These are phyloP conservation scores for Aspergillus sp. DNA, from an alignment of 2,329 filamentous ascomycete species.

Conservation along the genomic window DNA sequence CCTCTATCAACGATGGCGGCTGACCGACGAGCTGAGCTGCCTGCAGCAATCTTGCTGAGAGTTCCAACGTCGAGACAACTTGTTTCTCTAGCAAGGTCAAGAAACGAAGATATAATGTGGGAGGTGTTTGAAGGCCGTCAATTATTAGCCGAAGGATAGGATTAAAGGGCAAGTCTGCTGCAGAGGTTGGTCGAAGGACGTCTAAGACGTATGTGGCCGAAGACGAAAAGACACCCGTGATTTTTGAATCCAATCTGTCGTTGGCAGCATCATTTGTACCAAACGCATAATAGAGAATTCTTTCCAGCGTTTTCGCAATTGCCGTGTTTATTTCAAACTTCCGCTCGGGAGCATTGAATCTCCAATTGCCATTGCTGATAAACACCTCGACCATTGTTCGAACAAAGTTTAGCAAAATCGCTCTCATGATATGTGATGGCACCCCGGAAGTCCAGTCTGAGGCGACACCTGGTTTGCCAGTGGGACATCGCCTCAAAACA, in stretches of 20 bases:
- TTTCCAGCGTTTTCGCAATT: conserved; percentile 69
- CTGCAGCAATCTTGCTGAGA: conserved; percentile 70
- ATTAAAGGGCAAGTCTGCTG: conserved; percentile 71
- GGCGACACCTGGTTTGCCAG: conserved; percentile 30
- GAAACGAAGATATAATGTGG: conserved; percentile 62
- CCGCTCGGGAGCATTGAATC: conserved; percentile 68
- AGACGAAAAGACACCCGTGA: conserved; percentile 65
- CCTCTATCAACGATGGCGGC: conserved; percentile 67
- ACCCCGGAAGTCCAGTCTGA: conserved; percentile 65
- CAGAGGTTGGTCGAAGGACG: conserved; percentile 70
- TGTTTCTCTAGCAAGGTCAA: conserved; percentile 60
- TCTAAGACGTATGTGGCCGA: conserved; percentile 75
- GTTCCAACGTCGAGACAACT: conserved; percentile 62
- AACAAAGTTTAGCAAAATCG: conserved; percentile 70
- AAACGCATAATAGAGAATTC: conserved; percentile 70
- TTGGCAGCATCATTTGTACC: conserved; percentile 66
- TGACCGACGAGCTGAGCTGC: conserved; percentile 65
- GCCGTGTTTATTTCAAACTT: conserved; percentile 67
- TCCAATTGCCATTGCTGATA: conserved; percentile 84
- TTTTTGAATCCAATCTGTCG: conserved; percentile 46
- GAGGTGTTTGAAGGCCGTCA: conserved; percentile 59
- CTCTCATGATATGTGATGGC: conserved; percentile 73
- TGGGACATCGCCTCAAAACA: conserved; percentile 45
- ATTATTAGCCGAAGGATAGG: conserved; percentile 72
- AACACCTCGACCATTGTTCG: conserved; percentile 78